Evolutionary conservation across 2,329 filamentous ascomycete genomes (phyloP).

Genomic region (Fusarium sp.): DNA sequence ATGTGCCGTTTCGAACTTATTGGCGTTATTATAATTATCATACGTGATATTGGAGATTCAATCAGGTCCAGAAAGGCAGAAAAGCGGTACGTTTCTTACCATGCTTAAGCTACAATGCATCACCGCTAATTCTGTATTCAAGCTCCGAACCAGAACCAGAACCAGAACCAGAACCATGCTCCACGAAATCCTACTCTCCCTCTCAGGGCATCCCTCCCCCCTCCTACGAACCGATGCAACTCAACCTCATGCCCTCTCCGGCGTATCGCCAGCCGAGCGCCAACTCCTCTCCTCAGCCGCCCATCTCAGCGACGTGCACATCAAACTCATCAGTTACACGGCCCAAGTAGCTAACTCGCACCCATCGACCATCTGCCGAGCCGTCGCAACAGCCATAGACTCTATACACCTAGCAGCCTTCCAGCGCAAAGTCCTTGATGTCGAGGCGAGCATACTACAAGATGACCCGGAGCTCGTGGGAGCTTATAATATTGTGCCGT

Average conservation of each 20-base stretch:
- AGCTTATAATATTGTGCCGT: conserved; percentile 91
- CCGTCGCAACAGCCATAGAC: conserved; percentile 82
- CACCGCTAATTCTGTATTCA: conserved; percentile 26
- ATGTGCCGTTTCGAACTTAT: conserved; percentile 69
- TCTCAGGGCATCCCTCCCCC: conserved; percentile 92
- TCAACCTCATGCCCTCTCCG: conserved; percentile 59
- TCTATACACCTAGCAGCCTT: conserved; percentile 83
- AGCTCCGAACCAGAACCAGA: conserved; percentile 24
- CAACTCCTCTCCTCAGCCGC: conserved; percentile 83
- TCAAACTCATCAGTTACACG: conserved; percentile 75
- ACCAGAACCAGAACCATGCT: conserved; percentile 72
- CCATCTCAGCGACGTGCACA: conserved; percentile 82
- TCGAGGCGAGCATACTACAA: conserved; percentile 82
- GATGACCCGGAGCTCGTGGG: conserved; percentile 85
- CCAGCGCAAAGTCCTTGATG: conserved; percentile 84
- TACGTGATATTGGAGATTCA: conserved; percentile 58
- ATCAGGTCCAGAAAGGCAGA: conserved; percentile 53
- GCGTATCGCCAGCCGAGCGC: conserved; percentile 82
- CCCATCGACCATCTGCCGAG: conserved; percentile 85
- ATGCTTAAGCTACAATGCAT: not conserved
- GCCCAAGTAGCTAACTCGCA: conserved; percentile 77
- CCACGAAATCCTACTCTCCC: conserved; percentile 96
- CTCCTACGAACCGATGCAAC: conserved; percentile 74
- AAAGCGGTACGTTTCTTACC: conserved; percentile 35
- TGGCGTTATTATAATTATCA: conserved; percentile 62